Evolutionary conservation across 495 filamentous ascomycete species (phyloP).

Genomic region (Usnea hakonensis): DNA sequence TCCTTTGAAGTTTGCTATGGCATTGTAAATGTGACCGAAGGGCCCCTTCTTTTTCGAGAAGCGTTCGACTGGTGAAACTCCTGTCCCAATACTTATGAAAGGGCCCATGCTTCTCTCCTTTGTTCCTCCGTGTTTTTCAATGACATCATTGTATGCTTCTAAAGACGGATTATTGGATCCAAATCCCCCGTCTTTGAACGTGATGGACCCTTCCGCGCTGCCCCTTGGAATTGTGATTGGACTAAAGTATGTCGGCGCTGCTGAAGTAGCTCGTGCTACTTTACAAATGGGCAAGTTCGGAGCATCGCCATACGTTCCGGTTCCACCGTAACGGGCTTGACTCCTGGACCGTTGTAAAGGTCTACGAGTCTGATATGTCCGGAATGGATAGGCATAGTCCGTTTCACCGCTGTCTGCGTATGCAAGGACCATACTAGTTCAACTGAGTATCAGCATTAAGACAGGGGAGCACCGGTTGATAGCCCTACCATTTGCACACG

Average conservation of each 20-base stretch:
- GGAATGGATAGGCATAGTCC: not conserved
- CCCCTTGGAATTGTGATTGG: slow-evolving; percentile 21
- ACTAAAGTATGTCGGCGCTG: slow-evolving; percentile 45
- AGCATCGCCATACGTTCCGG: slow-evolving; percentile 22
- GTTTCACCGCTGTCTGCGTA: not conserved
- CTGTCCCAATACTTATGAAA: slow-evolving; percentile 17
- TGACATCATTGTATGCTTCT: slow-evolving; percentile 17
- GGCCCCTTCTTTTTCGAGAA: slow-evolving; percentile 2
- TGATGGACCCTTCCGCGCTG: not conserved
- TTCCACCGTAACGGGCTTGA: slow-evolving; percentile 17
- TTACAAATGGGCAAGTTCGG: slow-evolving; percentile 37
- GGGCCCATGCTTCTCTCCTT: not conserved
- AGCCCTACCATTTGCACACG: not conserved
- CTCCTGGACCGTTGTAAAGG: not conserved
- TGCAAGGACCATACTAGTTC: not conserved
- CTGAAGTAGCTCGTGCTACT: slow-evolving; percentile 44
- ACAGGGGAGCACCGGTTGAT: not conserved
- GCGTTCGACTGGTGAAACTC: not conserved
- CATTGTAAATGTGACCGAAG: not conserved
- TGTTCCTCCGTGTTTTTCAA: slow-evolving; percentile 11
- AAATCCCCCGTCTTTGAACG: slow-evolving; percentile 24
- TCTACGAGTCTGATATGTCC: not conserved
- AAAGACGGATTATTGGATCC: slow-evolving; percentile 27
- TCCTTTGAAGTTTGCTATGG: not conserved
- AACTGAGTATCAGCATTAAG: not conserved